phyloP scores from a whole-genome alignment of 805 yeast species.

The Trichomonascus vanleenenianus region DNA sequence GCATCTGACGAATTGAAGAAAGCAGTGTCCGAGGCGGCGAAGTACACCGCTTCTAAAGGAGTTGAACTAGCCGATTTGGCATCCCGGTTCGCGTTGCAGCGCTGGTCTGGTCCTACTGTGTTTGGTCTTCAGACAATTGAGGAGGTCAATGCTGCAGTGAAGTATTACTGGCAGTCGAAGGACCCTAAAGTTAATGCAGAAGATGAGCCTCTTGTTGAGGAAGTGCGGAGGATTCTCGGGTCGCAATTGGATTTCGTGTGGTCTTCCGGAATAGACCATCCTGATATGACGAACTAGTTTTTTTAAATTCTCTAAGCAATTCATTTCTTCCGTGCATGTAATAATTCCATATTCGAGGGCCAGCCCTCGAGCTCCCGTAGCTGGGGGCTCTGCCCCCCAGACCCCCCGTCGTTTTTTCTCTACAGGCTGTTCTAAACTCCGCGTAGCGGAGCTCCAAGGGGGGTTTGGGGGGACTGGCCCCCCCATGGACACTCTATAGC shows the following conservation, averaged over 20 bases:
- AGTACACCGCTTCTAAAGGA: conserved; percentile 37
- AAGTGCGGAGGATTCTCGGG: conserved; percentile 41
- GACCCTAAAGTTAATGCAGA: conserved; percentile 28
- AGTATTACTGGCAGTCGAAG: conserved; percentile 39
- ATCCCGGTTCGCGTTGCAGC: conserved; percentile 60
- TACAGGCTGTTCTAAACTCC: too few species aligned
- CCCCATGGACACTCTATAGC: too few species aligned
- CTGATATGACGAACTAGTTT: conserved; percentile 3
- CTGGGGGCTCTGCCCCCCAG: too few species aligned
- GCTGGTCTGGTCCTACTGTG: conserved; percentile 66
- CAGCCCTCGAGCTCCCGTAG: too few species aligned
- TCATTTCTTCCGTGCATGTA: too few species aligned
- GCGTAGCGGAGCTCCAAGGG: too few species aligned
- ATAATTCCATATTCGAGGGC: too few species aligned
- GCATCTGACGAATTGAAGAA: conserved; percentile 51
- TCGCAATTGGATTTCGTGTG: conserved; percentile 58
- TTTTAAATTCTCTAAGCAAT: too few species aligned
- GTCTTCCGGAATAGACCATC: conserved; percentile 40
- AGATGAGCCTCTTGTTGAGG: conserved; percentile 39
- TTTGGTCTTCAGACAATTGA: conserved; percentile 62
- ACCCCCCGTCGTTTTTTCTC: too few species aligned
- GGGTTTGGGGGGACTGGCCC: too few species aligned
- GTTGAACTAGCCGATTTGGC: conserved; percentile 78
- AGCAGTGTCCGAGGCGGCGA: conserved; percentile 38
- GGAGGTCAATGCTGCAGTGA: conserved; percentile 59